Conservation (phyloP, 2,329 filamentous ascomycete genomes). For the Neofusicoccum laricinum region DNA sequence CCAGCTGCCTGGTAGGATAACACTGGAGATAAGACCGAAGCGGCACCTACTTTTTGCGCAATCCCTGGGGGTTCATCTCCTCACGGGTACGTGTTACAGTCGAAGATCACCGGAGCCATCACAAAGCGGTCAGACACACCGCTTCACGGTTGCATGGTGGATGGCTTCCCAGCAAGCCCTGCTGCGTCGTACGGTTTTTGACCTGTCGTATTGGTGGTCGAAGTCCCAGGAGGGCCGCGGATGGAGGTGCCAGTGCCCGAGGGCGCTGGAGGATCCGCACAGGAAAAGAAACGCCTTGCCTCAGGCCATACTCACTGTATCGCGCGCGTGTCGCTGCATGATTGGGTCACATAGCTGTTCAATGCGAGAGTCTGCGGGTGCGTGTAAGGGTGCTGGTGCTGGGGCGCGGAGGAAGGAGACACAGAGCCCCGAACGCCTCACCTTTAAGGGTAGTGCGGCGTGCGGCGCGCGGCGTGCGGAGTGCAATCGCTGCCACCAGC, state of each 20-base stretch:
- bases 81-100: not conserved
- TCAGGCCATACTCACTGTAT: not conserved
- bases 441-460: not conserved
- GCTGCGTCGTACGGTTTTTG: not conserved
- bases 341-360: no score
- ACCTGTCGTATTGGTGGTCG: not conserved
- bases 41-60: not conserved
- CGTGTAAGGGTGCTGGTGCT: no score
- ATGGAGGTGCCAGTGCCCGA: not conserved
- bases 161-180: not conserved
- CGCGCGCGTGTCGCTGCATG: no score
- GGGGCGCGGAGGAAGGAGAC: no score
- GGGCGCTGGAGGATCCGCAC: not conserved
- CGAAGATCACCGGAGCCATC: not conserved
- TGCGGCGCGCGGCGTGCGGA: no score
- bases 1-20: not conserved
- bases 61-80: not conserved
- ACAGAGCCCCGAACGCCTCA: not conserved
- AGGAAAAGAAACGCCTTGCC: not conserved
- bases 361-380: no score
- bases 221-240: not conserved
- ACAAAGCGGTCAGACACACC: not conserved
- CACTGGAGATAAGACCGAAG: not conserved
- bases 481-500: no score
- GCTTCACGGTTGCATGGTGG: not conserved